These are phyloP conservation scores for Leptodermis oblonga DNA, from an alignment of 257 asterid genomes.

Conservation along the genomic window DNA sequence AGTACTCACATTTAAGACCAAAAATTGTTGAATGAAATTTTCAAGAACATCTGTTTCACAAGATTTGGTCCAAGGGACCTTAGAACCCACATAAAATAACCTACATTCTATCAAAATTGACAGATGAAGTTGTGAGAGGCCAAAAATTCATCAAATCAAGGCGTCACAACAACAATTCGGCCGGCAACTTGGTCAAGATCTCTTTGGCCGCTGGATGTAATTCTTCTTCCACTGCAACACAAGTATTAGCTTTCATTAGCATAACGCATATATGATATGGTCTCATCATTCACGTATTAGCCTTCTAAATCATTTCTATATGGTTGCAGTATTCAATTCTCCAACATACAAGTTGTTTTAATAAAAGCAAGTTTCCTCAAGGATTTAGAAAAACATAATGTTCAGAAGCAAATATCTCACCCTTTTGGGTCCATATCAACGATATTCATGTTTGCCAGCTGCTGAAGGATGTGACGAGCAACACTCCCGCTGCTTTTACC, in stretches of 20 bases:
- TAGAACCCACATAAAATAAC: neutral
- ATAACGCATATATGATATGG: neutral
- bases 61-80: neutral
- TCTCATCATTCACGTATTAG: no score
- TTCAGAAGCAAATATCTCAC: conserved; percentile 27
- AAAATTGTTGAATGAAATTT: neutral
- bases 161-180: conserved; percentile 54
- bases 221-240: conserved; percentile 63
- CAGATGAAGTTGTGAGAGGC: neutral
- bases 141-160: conserved; percentile 21
- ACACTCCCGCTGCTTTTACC: conserved; percentile 62
- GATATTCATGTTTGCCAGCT: conserved; percentile 50
- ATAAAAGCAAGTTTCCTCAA: neutral
- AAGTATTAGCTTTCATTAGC: neutral
- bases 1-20: neutral
- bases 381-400: neutral
- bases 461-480: conserved; percentile 68
- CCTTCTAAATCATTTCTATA: neutral
- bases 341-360: neutral
- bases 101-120: conserved; percentile 23
- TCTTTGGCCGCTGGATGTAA: conserved; percentile 77
- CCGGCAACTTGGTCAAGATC: conserved; percentile 95
- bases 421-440: conserved; percentile 56
- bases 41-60: conserved; percentile 6
- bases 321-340: neutral